Evolutionary conservation across 441 rosid species (phyloP), one percentile per base, ranked within the genome.

Genomic region (Pelargonium australe): DNA sequence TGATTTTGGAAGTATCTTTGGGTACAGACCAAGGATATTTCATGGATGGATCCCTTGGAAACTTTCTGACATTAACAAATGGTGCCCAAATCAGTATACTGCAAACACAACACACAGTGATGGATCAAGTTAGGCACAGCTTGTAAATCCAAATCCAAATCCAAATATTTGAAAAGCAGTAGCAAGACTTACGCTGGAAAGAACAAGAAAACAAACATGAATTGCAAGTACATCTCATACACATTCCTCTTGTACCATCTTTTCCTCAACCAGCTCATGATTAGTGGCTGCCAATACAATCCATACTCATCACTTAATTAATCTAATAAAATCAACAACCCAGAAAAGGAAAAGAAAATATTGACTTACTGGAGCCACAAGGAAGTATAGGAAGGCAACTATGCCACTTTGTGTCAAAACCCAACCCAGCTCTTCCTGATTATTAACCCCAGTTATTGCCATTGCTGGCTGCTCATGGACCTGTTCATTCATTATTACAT

Each of bases 161-260:
- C 28, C 28, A 25, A 25, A 25, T 25, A 25, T 25, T 25, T 25
- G 28, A 25, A 2, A 25, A 25, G 28, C 28, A 25, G 2, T 25
- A 25, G 28, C 2, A 25, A 25, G 1, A 25, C 28, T 0, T 1
- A 25, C 98, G 92, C 94, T 0, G 97, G 95, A 72, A 89, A 93
- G 88, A 93, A 93, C 70, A 90, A 0, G 89, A 93, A 90, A 75
- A 88, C 85, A 76, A 66, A 90, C 98, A 93, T 93, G 84, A 93
- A 93, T 78, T 93, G 97, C 49, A 89, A 55, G 72, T 89, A 89
- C 97, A 87, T 93, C 78, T 93, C 96, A 45, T 87, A 40, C 11
- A 89, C 79, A 45, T 90, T 89, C 75, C 97, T 87, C 74, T 78
- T 89, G 81, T 93, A 90, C 94, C 89, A 85, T 75, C 96, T 87